Conservation (phyloP, 2,329 filamentous ascomycete species). For the Talaromyces sp. region DNA sequence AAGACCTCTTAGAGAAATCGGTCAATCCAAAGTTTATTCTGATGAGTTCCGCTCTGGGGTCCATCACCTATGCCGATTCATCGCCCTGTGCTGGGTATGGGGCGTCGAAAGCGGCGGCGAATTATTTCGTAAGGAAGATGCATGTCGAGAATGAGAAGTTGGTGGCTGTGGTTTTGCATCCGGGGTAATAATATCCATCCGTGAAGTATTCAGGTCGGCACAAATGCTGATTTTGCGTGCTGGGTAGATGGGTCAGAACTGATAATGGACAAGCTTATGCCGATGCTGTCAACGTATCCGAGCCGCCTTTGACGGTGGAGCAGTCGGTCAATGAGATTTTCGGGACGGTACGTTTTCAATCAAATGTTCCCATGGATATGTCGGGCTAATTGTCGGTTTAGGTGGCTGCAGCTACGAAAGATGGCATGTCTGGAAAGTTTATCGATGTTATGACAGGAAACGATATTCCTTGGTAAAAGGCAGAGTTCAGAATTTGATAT, state of each 20-base stretch:
- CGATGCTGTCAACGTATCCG: constrained; percentile 4
- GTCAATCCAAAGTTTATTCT: constrained; percentile 4
- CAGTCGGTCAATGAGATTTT: constrained; percentile 8
- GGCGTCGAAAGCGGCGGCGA: constrained; percentile 8
- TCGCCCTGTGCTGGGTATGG: constrained; percentile 12
- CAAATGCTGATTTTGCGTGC: background rate
- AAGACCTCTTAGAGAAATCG: background rate
- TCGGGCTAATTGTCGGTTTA: background rate
- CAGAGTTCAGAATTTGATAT: background rate
- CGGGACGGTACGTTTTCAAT: background rate
- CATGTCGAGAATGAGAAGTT: constrained; percentile 9
- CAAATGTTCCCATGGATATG: background rate
- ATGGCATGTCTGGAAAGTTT: constrained; percentile 10
- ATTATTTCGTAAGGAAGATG: constrained; percentile 13
- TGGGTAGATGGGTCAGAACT: constrained; percentile 11
- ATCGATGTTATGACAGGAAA: constrained; percentile 6
- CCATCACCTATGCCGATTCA: background rate
- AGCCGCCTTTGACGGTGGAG: constrained; percentile 6
- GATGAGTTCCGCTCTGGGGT: background rate
- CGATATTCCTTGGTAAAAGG: constrained; percentile 11
- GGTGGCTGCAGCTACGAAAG: constrained; percentile 2
- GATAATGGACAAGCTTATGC: constrained; percentile 14
- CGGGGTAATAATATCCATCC: background rate
- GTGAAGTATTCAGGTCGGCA: background rate
- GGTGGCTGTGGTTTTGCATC: constrained; percentile 8